Evolutionary conservation across 176 grass and related monocot species (phyloP).

Genomic region (Pontederia paniculata): DNA sequence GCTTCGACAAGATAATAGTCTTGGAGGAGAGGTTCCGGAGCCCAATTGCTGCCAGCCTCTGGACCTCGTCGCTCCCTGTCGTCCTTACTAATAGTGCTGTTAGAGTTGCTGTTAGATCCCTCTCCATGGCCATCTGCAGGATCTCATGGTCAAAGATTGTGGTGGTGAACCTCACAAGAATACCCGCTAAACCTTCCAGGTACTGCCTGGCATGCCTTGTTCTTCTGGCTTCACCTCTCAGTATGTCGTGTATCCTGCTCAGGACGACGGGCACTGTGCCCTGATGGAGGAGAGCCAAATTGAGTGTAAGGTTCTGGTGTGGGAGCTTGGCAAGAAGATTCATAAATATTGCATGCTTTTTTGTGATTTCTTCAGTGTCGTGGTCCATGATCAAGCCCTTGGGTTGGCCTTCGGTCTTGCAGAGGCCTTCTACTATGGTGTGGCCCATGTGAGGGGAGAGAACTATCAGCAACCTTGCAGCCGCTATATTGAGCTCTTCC

Average conservation of each 20-base stretch:
- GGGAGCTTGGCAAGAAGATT: conserved; percentile 57
- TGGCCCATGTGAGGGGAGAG: conserved; percentile 57
- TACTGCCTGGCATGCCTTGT: conserved; percentile 47
- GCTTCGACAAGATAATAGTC: conserved; percentile 40
- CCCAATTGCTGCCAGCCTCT: conserved; percentile 52
- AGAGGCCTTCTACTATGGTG: conserved; percentile 59
- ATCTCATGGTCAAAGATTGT: conserved; percentile 62
- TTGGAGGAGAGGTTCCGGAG: conserved; percentile 66
- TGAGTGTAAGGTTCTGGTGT: conserved; percentile 51
- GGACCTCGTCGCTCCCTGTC: conserved; percentile 51
- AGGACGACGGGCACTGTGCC: conserved; percentile 31
- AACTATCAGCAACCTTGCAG: conserved; percentile 45
- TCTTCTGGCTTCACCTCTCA: conserved; percentile 39
- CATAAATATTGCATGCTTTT: conserved; percentile 50
- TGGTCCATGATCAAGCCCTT: conserved; percentile 46
- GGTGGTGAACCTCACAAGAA: conserved; percentile 49
- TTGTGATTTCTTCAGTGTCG: conserved; percentile 28
- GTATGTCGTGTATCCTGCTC: conserved; percentile 55
- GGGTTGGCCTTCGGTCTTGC: conserved; percentile 46
- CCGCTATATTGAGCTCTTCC: conserved; percentile 36
- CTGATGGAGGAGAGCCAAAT: conserved; percentile 42
- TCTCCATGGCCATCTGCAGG: conserved; percentile 37
- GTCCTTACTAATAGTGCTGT: conserved; percentile 46
- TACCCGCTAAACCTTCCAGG: conserved; percentile 60
- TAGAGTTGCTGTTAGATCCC: conserved; percentile 48